phyloP scores from a whole-genome alignment of 2,329 filamentous ascomycete species.

The Monosporascus cannonballus region DNA sequence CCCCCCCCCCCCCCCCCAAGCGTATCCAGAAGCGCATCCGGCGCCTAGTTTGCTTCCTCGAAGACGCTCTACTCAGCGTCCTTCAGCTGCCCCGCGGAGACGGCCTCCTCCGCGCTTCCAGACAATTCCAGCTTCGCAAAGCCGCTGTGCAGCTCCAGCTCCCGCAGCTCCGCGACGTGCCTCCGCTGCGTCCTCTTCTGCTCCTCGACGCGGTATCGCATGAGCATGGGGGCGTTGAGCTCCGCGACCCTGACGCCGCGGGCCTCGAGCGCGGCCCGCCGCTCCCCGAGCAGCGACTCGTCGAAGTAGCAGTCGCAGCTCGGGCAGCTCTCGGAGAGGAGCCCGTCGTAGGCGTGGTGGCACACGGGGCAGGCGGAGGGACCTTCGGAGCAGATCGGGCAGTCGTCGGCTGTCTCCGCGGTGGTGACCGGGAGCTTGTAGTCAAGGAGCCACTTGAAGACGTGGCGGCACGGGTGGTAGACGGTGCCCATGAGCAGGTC shows the following conservation, averaged over 20 bases:
- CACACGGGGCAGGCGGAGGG: constrained; percentile 1
- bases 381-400: constrained; percentile 4
- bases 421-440: constrained; percentile 2
- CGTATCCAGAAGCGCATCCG: no score
- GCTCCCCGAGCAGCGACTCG: background rate
- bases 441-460: constrained; percentile 8
- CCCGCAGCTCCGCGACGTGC: no score
- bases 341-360: background rate
- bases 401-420: constrained; percentile 1
- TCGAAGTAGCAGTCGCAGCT: background rate
- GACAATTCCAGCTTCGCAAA: no score
- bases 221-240: background rate
- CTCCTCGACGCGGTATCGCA: background rate
- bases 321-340: background rate
- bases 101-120: no score
- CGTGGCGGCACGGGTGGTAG: constrained; percentile 8
- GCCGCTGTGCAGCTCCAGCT: no score
- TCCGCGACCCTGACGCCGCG: background rate
- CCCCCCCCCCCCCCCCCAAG: no score
- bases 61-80: no score
- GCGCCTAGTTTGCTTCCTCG: no score
- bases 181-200: background rate
- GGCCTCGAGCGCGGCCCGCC: background rate
- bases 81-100: no score
- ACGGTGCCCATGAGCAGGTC: constrained; percentile 6